Conservation (phyloP, 768 basidiomycete genomes). For the Symmetrospora coprosmae region DNA sequence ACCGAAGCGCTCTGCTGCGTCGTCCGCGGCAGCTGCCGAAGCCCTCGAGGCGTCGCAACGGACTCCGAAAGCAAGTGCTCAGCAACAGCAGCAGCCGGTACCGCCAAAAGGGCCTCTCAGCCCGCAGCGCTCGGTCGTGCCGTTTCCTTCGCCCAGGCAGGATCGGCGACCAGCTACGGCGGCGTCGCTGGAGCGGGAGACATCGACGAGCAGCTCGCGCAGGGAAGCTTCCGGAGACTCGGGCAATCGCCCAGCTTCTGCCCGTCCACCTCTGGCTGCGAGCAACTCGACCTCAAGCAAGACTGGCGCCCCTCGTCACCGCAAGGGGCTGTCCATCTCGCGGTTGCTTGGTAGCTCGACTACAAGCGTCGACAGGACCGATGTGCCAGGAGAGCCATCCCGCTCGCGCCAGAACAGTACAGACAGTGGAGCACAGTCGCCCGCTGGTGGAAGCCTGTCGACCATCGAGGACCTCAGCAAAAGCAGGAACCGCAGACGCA, state of each 20-base stretch:
- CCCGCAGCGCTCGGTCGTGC: background rate
- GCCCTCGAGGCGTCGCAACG: background rate
- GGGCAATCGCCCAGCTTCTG: background rate
- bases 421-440: background rate
- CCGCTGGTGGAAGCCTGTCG: background rate
- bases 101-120: too few relatives aligned
- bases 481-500: conserved; percentile 38
- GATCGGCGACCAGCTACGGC: conserved; percentile 7
- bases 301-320: conserved; percentile 20
- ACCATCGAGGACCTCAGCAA: background rate
- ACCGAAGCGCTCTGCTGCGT: too few relatives aligned
- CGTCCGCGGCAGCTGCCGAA: background rate
- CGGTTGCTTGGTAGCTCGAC: conserved; percentile 26
- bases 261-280: background rate
- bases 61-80: background rate
- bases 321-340: conserved; percentile 25
- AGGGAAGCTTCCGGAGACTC: background rate
- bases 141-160: background rate
- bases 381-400: conserved; percentile 3
- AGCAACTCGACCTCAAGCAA: too few relatives aligned
- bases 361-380: conserved; percentile 6
- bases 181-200: background rate
- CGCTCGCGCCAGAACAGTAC: background rate
- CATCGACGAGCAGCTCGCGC: background rate
- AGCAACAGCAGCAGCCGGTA: too few relatives aligned